Percentiles rank a stretch among this genome's conserved stretches.
phyloP scores from a whole-genome alignment of 495 filamentous ascomycete species.

The Jackrogersella minutella region DNA sequence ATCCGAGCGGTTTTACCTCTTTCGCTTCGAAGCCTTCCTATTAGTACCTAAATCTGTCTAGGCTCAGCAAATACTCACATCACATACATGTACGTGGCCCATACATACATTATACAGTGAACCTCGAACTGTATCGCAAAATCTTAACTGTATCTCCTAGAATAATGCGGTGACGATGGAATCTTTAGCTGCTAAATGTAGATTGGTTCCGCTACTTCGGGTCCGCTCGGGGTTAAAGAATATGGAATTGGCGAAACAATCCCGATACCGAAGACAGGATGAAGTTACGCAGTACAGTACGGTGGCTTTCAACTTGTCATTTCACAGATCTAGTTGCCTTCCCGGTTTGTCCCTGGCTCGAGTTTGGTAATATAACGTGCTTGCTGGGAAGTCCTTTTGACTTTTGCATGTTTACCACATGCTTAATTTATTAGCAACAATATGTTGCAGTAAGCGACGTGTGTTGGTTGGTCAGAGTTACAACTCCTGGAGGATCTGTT shows the following conservation, averaged over 20 bases:
- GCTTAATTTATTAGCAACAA: constrained; percentile 15
- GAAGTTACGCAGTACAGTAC: background rate
- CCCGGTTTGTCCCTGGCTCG: background rate
- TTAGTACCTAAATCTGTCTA: constrained; percentile 2
- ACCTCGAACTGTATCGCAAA: constrained; percentile 6
- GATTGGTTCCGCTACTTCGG: constrained; percentile 30
- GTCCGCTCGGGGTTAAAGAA: constrained; percentile 26
- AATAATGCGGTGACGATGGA: constrained; percentile 12
- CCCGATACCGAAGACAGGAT: background rate
- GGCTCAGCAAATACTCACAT: background rate
- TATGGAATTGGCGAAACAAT: background rate
- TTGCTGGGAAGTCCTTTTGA: background rate
- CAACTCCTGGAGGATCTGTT: constrained; percentile 40
- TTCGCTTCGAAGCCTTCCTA: background rate
- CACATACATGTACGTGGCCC: too few relatives aligned
- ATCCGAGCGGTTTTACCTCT: constrained; percentile 6
- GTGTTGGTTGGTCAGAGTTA: constrained; percentile 21
- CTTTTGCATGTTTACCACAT: background rate
- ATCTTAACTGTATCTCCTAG: constrained; percentile 26
- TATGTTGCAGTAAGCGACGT: constrained; percentile 17
- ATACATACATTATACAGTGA: background rate
- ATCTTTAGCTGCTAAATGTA: background rate
- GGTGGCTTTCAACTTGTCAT: background rate
- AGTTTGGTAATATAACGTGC: background rate
- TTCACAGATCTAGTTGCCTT: background rate